These are phyloP conservation scores for Phaeosphaeriaceae sp. DNA, from an alignment of 2,329 filamentous ascomycete species.

Conservation along the genomic window DNA sequence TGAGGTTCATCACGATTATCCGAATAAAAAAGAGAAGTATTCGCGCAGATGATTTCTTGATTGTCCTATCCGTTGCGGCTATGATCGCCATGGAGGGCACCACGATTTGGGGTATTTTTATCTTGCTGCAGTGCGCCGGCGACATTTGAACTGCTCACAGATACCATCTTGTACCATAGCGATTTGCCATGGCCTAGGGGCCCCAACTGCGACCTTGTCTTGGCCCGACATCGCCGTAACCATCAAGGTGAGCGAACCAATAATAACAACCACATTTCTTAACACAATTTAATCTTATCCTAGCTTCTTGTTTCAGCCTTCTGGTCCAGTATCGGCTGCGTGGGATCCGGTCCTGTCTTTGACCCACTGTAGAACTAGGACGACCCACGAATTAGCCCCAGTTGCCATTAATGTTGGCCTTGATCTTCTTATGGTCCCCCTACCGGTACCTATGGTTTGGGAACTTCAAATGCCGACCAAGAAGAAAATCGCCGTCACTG, in stretches of 20 bases:
- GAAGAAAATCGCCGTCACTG: conserved; percentile 8
- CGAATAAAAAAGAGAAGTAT: background rate
- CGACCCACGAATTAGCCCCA: background rate
- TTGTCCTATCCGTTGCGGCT: background rate
- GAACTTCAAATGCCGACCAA: conserved; percentile 6
- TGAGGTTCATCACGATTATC: background rate
- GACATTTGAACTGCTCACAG: background rate
- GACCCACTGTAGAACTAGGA: background rate
- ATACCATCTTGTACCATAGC: background rate
- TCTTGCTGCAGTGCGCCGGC: background rate
- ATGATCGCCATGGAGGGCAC: background rate
- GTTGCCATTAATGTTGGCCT: conserved; percentile 5
- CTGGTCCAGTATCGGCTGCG: background rate
- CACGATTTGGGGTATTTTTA: background rate
- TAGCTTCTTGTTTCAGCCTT: background rate
- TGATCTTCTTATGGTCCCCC: conserved; percentile 3
- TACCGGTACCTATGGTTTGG: conserved; percentile 12
- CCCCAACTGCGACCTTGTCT: background rate
- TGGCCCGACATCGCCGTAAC: background rate
- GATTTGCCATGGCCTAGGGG: background rate
- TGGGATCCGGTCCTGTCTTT: background rate
- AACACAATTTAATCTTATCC: background rate
- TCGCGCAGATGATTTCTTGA: background rate
- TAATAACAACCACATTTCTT: background rate
- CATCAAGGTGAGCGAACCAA: background rate